Base-by-base conservation (phyloP, 176 grass and related monocot species). In the Areca catechu region DNA sequence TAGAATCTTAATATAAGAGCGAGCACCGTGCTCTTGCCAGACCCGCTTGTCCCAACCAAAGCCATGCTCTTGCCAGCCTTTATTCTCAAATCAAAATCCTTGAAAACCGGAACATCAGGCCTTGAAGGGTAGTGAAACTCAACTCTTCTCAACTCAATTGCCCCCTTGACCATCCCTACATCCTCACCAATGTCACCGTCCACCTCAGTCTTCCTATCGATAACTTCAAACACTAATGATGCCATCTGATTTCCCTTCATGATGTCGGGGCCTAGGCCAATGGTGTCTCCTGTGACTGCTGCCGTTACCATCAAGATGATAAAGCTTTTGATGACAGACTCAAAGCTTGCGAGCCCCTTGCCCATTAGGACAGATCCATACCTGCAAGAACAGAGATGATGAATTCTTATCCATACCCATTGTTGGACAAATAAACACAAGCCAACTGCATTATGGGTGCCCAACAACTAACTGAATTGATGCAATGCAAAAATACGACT, bases 171-270 rank as follows among this genome's bases (percentile, higher is more conserved):
- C 24, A 28, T 85, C 62, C 69, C 66, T 49, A 97, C 22, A 49
- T 97, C 93, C 29, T 97, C 83, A 7, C 93, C 93, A 0, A 63
- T 54, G 3, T 97, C 93, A 4, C 71, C 72, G 25, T 37, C 57
- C 34, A 97, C 72, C 48, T 97, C 83, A 0, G 83, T 91, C 75
- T 84, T 97, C 15, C 93, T 82, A 28, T 97, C 86, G 0, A 97
- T 87, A 61, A 97, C 79, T 48, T 97, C 86, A 43, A 97, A 97
- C 28, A 97, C 86, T 1, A 87, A 97, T 4, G 93, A 68, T 22
- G 51, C 93, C 93, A 97, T 97, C 65, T 97, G 86, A 70, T 97
- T 97, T 20, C 92, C 93, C 59, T 88, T 97, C 72, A 97, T 82
- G 72, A 97, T 90, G 58, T 97, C 93, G 4, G 93, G 93, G 1